A percentile compares a stretch with the other conserved stretches of the same genome.
Conservation (phyloP, 768 basidiomycete genomes). For the Boletellus ananiceps region DNA sequence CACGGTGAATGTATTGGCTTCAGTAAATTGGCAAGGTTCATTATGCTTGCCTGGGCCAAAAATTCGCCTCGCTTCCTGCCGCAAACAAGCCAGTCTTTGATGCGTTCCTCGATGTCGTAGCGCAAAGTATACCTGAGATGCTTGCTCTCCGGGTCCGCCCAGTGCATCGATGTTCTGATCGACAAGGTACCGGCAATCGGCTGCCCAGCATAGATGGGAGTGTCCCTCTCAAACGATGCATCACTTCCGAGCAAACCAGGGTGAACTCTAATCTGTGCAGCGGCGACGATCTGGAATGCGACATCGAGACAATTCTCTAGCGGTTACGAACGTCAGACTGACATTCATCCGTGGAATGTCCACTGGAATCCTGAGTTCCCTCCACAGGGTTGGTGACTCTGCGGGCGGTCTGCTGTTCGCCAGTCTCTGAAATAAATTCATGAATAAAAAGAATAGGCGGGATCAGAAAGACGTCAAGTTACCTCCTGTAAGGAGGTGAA, state of each 20-base stretch:
- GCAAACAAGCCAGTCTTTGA: slow-evolving; percentile 85
- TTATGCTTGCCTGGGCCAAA: slow-evolving; percentile 53
- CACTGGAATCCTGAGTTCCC: slow-evolving; percentile 75
- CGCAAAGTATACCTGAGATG: slow-evolving; percentile 51
- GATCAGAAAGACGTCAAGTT: slow-evolving; percentile 5
- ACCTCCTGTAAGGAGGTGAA: slow-evolving; percentile 33
- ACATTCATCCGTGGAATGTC: slow-evolving; percentile 83
- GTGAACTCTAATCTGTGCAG: slow-evolving; percentile 47
- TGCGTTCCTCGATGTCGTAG: slow-evolving; percentile 79
- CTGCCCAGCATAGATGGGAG: slow-evolving; percentile 77
- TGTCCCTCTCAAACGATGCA: slow-evolving; percentile 22
- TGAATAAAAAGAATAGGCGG: slow-evolving; percentile 22
- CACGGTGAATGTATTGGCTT: background rate
- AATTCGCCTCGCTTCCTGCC: slow-evolving; percentile 87
- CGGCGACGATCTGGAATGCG: slow-evolving; percentile 57
- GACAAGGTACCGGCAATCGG: slow-evolving; percentile 67
- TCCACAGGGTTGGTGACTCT: slow-evolving; percentile 47
- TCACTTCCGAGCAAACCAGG: slow-evolving; percentile 41
- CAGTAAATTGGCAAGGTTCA: background rate
- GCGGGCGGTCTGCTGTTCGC: slow-evolving; percentile 38
- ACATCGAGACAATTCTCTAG: slow-evolving; percentile 2
- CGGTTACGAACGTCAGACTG: slow-evolving; percentile 25
- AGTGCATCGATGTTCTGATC: slow-evolving; percentile 72
- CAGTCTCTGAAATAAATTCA: slow-evolving; percentile 31
- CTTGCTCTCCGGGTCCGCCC: slow-evolving; percentile 52